A percentile compares a stretch with the other conserved stretches of the same genome.
Conservation (phyloP, 2,329 filamentous ascomycete genomes). For the Pestalotiopsis sp. region DNA sequence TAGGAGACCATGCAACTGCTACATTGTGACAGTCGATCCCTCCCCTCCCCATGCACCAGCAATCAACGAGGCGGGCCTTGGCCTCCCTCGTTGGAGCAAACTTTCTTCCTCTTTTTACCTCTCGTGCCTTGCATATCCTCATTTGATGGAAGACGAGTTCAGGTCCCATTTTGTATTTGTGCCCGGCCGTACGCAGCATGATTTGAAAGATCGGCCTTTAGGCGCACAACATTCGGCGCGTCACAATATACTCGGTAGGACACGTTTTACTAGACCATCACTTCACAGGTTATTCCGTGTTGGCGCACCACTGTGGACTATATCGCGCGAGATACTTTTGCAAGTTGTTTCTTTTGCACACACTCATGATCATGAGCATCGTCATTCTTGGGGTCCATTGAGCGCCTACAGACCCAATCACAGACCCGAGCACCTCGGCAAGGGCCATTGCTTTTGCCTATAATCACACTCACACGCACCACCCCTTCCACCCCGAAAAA, state of each 20-base stretch:
- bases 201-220: background rate
- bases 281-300: background rate
- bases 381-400: background rate
- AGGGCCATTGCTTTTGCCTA: background rate
- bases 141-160: background rate
- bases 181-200: background rate
- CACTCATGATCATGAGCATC: background rate
- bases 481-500: background rate
- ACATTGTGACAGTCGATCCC: background rate
- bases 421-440: background rate
- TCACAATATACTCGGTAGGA: background rate
- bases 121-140: constrained; percentile 3
- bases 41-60: background rate
- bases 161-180: background rate
- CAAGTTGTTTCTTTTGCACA: background rate
- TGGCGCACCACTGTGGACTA: background rate
- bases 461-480: background rate
- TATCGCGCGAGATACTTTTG: background rate
- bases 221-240: background rate
- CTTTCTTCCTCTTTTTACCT: background rate
- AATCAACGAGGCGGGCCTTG: background rate
- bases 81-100: background rate
- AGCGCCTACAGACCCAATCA: constrained; percentile 9
- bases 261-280: background rate
- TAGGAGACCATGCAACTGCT: background rate